Base-by-base conservation (phyloP, 2,329 filamentous ascomycete genomes). In the Proliferodiscus dingleyae region DNA sequence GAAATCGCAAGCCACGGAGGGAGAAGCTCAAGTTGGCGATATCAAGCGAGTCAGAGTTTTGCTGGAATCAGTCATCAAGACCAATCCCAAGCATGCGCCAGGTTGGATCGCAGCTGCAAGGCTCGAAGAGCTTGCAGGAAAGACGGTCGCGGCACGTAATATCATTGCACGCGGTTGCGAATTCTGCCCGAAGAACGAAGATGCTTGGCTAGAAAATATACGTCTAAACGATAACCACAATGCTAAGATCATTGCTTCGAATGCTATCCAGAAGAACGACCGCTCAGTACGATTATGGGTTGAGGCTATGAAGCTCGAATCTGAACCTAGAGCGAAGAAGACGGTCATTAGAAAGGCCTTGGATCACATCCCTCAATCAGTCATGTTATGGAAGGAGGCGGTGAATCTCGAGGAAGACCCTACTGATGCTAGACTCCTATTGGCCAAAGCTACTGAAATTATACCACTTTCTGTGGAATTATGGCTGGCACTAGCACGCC, bases 371-470 rank as follows among this genome's bases (percentile, higher is more conserved):
- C 90, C 90, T 1, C 89, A 95, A 61, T 97, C 91, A 0, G 93
- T 97, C 38, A 85, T 87, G 33, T 77, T 98, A n/a, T 98, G 93
- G 93, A 98, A 97, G 64, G 89, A 94, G 63, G 85, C 91, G 4
- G 91, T 98, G 52, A 97, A 97, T 57, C 71, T 97, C 45, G 93
- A 97, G 62, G 91, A 96, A 60, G 85, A 95, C 56, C 80, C 86
- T 0, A 85, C 84, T 23, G 89, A 96, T 69, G 94, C 94, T 4
- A 83, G 84, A 51, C 72, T 98, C 45, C 75, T 98, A 44, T 78
- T 98, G 37, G 90, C 89, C 38, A 96, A 96, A 68, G 94, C 94
- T 0, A 95, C 90, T 0, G 90, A 98, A 59, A 85, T 96, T 47
- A 95, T 98, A 45, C 91, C 91, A 0, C 74, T 94, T 5, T 95